Conservation (phyloP, 352 stramenopile genomes). For the Pilasporangium apinafurcum region DNA sequence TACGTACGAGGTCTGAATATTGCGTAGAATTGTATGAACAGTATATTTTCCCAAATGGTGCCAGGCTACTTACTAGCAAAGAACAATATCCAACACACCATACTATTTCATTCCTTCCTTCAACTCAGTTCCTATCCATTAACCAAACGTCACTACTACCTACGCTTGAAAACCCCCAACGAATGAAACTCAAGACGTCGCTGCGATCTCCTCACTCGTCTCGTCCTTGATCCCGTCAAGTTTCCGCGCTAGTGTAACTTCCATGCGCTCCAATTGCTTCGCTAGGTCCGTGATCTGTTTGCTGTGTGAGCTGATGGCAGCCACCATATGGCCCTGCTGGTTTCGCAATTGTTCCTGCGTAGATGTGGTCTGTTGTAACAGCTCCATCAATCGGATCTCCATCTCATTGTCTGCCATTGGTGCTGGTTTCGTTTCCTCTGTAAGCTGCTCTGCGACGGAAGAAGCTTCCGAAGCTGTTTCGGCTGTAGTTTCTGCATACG, state of each 20-base stretch:
- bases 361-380: constrained; percentile 44
- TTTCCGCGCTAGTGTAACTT: constrained; percentile 34
- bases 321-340: constrained; percentile 50
- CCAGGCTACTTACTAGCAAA: too few species aligned
- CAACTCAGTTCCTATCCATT: too few species aligned
- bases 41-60: too few species aligned
- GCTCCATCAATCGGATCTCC: constrained; percentile 37
- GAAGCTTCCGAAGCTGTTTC: background rate
- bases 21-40: too few species aligned
- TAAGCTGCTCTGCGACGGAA: background rate
- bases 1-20: too few species aligned
- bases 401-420: constrained; percentile 23
- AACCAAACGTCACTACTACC: too few species aligned
- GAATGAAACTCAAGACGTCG: too few species aligned
- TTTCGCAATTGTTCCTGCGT: constrained; percentile 52
- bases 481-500: background rate
- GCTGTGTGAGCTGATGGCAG: constrained; percentile 37
- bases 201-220: too few species aligned
- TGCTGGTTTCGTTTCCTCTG: background rate
- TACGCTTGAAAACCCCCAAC: too few species aligned
- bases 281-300: constrained; percentile 48
- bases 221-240: too few species aligned
- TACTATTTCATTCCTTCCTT: too few species aligned
- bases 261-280: constrained; percentile 54
- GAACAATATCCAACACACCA: too few species aligned